Conservation (phyloP, 371 early-diverging fungal species). For the Circinella minor region DNA sequence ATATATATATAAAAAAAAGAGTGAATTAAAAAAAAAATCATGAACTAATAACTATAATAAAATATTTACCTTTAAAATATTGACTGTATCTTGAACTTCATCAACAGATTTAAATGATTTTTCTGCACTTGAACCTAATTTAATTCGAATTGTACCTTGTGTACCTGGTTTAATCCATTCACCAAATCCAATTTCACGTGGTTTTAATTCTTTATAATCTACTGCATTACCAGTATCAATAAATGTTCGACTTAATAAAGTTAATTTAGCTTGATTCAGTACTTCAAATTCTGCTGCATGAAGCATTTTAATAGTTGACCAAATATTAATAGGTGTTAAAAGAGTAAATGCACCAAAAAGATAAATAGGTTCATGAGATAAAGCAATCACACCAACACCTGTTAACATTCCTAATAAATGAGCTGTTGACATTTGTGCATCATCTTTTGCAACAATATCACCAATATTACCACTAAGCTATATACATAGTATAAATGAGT, state of each 20-base stretch:
- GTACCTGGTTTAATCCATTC: slow-evolving; percentile 62
- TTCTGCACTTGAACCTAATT: slow-evolving; percentile 49
- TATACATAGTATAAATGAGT: too few species aligned
- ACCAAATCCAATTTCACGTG: slow-evolving; percentile 62
- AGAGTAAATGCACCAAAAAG: slow-evolving; percentile 62
- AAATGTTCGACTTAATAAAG: slow-evolving; percentile 52
- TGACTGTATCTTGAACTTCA: slow-evolving; percentile 42
- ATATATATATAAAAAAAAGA: background rate
- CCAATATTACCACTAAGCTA: slow-evolving; percentile 62
- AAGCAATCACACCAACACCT: slow-evolving; percentile 63
- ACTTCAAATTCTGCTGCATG: slow-evolving; percentile 71
- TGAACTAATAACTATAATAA: too few species aligned
- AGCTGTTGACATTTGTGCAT: slow-evolving; percentile 74
- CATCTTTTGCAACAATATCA: slow-evolving; percentile 76
- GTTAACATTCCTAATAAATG: slow-evolving; percentile 70
- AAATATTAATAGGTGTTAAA: slow-evolving; percentile 63
- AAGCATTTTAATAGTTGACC: slow-evolving; percentile 57
- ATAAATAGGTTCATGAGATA: slow-evolving; percentile 63
- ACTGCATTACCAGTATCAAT: slow-evolving; percentile 48
- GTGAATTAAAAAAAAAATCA: too few species aligned
- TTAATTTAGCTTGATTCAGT: slow-evolving; percentile 64
- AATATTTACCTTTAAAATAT: slow-evolving; percentile 50
- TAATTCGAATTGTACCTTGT: slow-evolving; percentile 38
- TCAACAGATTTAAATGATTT: slow-evolving; percentile 44
- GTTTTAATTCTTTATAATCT: slow-evolving; percentile 43